Conservation (phyloP, 257 asterid species). For the Nicotiana obtusifolia region DNA sequence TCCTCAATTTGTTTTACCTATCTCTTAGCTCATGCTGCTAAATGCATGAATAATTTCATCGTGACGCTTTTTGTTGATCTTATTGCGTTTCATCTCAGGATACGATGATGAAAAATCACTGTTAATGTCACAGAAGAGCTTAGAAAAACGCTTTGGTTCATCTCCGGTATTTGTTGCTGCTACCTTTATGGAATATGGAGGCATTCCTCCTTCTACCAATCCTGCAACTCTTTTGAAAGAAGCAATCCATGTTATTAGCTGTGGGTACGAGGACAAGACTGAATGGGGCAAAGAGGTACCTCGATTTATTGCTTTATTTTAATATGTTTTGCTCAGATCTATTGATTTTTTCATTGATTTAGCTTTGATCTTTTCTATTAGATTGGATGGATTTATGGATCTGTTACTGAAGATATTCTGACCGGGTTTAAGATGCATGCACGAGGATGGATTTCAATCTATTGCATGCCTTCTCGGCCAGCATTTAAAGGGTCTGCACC, state of each 20-base stretch:
- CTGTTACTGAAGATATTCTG: conserved; percentile 46
- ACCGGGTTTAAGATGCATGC: conserved; percentile 59
- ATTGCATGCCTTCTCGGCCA: conserved; percentile 57
- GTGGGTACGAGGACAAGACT: background rate
- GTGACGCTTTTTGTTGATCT: background rate
- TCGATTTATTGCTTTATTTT: background rate
- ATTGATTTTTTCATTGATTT: background rate
- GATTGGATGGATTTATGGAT: conserved; percentile 28
- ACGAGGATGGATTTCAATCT: conserved; percentile 53
- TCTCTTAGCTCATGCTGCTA: background rate
- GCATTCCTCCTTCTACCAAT: conserved; percentile 21
- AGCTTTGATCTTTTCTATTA: background rate
- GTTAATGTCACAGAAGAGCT: conserved; percentile 21
- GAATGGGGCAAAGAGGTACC: conserved; percentile 25
- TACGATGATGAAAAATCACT: conserved; percentile 17
- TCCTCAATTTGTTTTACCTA: background rate
- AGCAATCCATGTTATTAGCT: conserved; percentile 2
- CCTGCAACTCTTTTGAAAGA: conserved; percentile 21
- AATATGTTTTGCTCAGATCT: background rate
- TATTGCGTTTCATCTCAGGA: conserved; percentile 2
- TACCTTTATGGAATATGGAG: conserved; percentile 20
- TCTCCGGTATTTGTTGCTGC: conserved; percentile 23
- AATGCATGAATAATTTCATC: background rate
- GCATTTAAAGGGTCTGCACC: conserved; percentile 60
- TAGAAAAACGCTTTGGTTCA: conserved; percentile 19